Base-by-base conservation (phyloP, 441 rosid species). In the Erodium trifolium region DNA sequence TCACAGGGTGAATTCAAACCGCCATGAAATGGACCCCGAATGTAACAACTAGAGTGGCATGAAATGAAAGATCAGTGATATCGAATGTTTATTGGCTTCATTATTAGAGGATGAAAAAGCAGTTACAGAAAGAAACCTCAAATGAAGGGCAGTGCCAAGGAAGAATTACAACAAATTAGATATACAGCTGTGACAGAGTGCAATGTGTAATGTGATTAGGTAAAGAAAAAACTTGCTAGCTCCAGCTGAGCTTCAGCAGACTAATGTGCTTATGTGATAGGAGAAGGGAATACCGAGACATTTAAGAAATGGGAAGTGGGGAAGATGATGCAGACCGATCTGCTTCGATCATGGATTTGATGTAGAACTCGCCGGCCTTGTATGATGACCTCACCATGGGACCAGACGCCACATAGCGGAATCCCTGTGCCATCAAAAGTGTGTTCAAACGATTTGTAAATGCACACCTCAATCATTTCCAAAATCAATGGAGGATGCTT, bases 301-400 rank as follows among this genome's bases (percentile, higher is more conserved):
- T n/a, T 45, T 45, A 45, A 45, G 51, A 45, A 45, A 10, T 10
- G 13, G 51, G 51, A 9, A 45, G 51, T 45, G 51, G 51, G 12
- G 76, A 72, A 63, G 80, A 57, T 71, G 93, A 73, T 31, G 84
- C 81, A 70, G 93, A 86, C 14, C 97, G 90, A 79, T 87, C 96
- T 45, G 88, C 79, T 68, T 95, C 98, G 53, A 92, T 90, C 99
- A 92, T 95, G 68, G 97, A 92, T 78, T 92, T 95, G 79, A 92
- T 95, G 80, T 90, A 95, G 86, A 86, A 92, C 78, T 95, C 99
- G 55, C 98, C 98, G 0, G 99, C 99, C 85, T 95, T 95, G 85
- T 95, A 95, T 10, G 99, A 92, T 49, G 99, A 95, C 79, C 98
- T 85, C 68, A 92, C 99, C 99, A 92, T 92, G 31, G 99, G 98